phyloP scores from a whole-genome alignment of 352 stramenopile genomes.

The Phytophthora podocarpi region DNA sequence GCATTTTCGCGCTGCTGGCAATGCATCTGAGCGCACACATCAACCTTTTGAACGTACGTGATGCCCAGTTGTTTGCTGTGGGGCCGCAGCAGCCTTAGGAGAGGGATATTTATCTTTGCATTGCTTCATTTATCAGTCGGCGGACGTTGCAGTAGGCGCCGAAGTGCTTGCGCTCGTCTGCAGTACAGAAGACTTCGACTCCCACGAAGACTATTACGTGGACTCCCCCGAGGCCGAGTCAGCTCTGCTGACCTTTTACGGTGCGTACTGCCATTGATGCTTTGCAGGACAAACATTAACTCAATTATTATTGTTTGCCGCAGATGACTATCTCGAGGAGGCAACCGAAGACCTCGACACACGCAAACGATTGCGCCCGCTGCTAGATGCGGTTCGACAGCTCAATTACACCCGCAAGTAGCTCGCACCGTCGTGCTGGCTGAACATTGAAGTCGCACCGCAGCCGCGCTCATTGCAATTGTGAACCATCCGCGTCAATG shows the following conservation, averaged over 20 bases:
- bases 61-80: neutral
- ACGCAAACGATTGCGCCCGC: conserved; percentile 73
- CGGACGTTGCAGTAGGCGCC: conserved; percentile 59
- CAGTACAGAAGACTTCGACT: conserved; percentile 49
- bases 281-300: neutral
- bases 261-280: conserved; percentile 26
- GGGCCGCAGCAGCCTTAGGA: too few species aligned
- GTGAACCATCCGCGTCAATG: too few species aligned
- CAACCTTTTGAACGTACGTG: conserved; percentile 49
- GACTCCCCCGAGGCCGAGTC: conserved; percentile 64
- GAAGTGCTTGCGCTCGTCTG: conserved; percentile 81
- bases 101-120: too few species aligned
- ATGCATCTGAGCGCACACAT: conserved; percentile 78
- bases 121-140: conserved; percentile 21
- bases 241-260: conserved; percentile 59
- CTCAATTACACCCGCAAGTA: conserved; percentile 39
- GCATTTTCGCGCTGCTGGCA: conserved; percentile 76
- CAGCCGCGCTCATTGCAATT: too few species aligned
- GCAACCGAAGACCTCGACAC: conserved; percentile 61
- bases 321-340: conserved; percentile 79
- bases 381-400: conserved; percentile 65
- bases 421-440: too few species aligned
- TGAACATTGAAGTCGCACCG: too few species aligned
- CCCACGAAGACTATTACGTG: conserved; percentile 42
- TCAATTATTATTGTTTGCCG: neutral